Conservation (phyloP, 2,329 filamentous ascomycete species). For the Verticillium nonalfalfae region DNA sequence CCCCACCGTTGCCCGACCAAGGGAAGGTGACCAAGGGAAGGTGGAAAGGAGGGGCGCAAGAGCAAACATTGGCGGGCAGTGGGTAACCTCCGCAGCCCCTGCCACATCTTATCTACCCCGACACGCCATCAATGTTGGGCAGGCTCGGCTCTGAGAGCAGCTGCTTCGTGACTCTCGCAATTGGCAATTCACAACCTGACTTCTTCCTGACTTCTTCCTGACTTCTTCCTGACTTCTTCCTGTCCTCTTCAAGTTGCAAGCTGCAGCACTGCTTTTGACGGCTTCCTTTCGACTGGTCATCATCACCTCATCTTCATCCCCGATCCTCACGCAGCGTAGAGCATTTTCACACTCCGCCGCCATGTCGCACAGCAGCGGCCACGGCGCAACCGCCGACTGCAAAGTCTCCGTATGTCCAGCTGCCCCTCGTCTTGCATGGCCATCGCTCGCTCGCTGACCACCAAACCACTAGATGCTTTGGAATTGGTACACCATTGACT, state of each 20-base stretch:
- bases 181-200: too few species aligned
- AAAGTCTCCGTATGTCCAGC: constrained; percentile 21
- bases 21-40: too few species aligned
- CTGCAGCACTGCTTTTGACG: not conserved
- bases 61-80: not conserved
- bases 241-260: not conserved
- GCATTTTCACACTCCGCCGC: not conserved
- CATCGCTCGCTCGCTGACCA: not conserved
- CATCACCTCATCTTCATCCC: not conserved
- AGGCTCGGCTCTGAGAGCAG: not conserved
- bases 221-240: too few species aligned
- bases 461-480: constrained; percentile 29
- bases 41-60: too few species aligned
- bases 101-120: not conserved
- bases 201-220: too few species aligned
- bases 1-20: too few species aligned
- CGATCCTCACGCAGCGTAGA: too few species aligned
- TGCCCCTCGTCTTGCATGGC: not conserved
- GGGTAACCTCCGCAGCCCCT: not conserved
- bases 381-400: constrained; percentile 16
- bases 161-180: not conserved
- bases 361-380: constrained; percentile 17
- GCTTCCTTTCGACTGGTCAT: not conserved
- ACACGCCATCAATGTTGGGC: not conserved
- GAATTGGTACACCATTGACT: constrained; percentile 35